A percentile compares a stretch with the other conserved stretches of the same genome.
These are phyloP conservation scores for Hypoxylon sp. DNA, from an alignment of 2,329 filamentous ascomycete genomes.

Conservation along the genomic window DNA sequence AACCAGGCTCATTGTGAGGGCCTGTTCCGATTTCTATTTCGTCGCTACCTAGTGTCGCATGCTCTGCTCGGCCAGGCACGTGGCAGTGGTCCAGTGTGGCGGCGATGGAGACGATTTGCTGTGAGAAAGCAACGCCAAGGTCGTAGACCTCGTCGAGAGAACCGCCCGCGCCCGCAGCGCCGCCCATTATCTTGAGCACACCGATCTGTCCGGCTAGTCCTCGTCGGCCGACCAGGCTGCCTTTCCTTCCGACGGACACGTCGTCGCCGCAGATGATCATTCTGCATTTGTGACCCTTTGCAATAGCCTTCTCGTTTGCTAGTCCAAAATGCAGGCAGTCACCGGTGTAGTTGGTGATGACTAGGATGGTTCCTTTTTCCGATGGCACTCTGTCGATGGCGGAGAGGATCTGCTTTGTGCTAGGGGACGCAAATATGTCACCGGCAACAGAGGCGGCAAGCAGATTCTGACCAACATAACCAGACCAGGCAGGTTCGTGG, in stretches of 20 bases:
- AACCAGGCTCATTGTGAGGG: constrained; percentile 76
- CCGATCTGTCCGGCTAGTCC: constrained; percentile 74
- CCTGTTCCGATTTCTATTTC: constrained; percentile 76
- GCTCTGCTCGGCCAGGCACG: constrained; percentile 67
- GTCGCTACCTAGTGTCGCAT: constrained; percentile 63
- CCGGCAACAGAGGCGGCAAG: constrained; percentile 73
- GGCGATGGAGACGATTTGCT: constrained; percentile 69
- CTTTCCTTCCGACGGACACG: constrained; percentile 72
- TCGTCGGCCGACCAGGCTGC: constrained; percentile 71
- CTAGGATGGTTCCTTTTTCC: constrained; percentile 69
- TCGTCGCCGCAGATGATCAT: constrained; percentile 76
- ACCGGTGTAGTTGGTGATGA: constrained; percentile 76
- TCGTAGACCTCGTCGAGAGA: constrained; percentile 66
- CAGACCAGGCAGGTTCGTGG: constrained; percentile 74
- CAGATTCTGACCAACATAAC: constrained; percentile 74
- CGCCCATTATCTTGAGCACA: constrained; percentile 71
- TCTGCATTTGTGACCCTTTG: constrained; percentile 66
- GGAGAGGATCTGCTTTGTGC: constrained; percentile 73
- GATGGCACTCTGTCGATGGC: constrained; percentile 70
- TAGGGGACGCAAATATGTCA: constrained; percentile 75
- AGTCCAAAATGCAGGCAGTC: constrained; percentile 75
- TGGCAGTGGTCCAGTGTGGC: constrained; percentile 74
- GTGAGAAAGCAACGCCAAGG: constrained; percentile 64
- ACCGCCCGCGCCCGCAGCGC: constrained; percentile 62
- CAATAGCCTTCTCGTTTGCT: constrained; percentile 70